Base-by-base conservation (phyloP, 169 alveolate species). In the Babesia ovis region DNA sequence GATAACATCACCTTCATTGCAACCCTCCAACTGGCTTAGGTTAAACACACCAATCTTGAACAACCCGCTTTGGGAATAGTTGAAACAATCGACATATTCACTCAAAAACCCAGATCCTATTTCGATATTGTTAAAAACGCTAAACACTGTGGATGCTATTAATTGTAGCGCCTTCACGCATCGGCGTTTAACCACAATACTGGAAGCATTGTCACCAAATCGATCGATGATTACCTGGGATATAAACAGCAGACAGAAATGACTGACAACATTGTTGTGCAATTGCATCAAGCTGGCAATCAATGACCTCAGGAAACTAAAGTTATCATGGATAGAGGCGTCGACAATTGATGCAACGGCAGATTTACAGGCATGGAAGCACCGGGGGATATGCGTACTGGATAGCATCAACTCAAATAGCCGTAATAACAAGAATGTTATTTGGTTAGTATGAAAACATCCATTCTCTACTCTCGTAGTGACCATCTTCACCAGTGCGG, bases 331-430 rank as follows among this genome's bases (percentile, higher is more conserved):
- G 18, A 64, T 16, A 1, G 74, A 25, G 2, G 61, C 34, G 9
- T 43, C 48, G 20, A 64, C 59, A 20, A 64, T 23, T 11, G 29
- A n/a, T 8, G 12, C 48, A 5, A 64, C 46, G 12, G 61, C 64
- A 16, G 23, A 31, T 8, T 50, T 8, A 14, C 45, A 45, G 39
- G 41, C 74, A 27, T 46, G 74, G 20, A 64, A 46, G 53, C 61
- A 31, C 48, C 37, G 27, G 3, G 1, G 16, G 43, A 64, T 50
- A 54, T 31, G 32, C 12, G 29, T 45, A 16, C 61, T 45, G 4
- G 74, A 64, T 8, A 64, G 61, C 74, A 64, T 48, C 34, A 46
- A 61, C 51, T 64, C 74, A 22, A 64, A 48, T 11, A 64, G 31
- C 22, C 74, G 48, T 54, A 64, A 42, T 39, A 64, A 27, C 27